Base-by-base conservation (phyloP, 257 asterid genomes). In the Lycium barbarum region DNA sequence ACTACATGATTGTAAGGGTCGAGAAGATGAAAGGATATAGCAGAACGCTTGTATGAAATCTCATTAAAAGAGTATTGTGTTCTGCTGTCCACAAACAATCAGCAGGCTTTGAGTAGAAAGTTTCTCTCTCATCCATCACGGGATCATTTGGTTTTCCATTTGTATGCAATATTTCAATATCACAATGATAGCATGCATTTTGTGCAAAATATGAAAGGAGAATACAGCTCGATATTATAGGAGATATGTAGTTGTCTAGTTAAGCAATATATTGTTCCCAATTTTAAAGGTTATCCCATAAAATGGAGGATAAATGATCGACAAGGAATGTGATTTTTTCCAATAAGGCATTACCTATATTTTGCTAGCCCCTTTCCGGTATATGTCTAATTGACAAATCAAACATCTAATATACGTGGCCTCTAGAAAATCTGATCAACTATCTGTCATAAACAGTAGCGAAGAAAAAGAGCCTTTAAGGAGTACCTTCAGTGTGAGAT, bases 401-500 rank as follows among this genome's bases (percentile, higher is more conserved):
- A 7, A 51, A 26, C 7, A 76, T 76, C 47, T 13, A n/a, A 76
- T 76, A 51, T 0, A 26, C 0, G 0, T 2, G 22, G 4, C 45
- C 2, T 22, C 9, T 22, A 51, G 63, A 26, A 76, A 76, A 43
- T 74, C 1, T 0, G 26, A 76, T 51, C 45, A 0, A 51, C 15
- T 76, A 13, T n/a, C n/a, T 13, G 51, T 13, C 45, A 6, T 22
- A 13, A 49, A 76, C 45, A 8, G 13, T 11, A 74, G 20, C 0
- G 82, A 11, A 51, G 63, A 1, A 15, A 38, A 76, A 14, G 82
- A 0, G 63, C 9, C 14, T 26, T 13, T 1, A 47, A 76, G 82
- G 82, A 49, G n/a, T 82, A 95, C 98, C 98, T 93, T 95, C 33
- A 88, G 45, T 3, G 91, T 87, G 84, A 95, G 96, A 85, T 94